phyloP scores from a whole-genome alignment of 2,329 filamentous ascomycete genomes.

The Fusarium concolor region DNA sequence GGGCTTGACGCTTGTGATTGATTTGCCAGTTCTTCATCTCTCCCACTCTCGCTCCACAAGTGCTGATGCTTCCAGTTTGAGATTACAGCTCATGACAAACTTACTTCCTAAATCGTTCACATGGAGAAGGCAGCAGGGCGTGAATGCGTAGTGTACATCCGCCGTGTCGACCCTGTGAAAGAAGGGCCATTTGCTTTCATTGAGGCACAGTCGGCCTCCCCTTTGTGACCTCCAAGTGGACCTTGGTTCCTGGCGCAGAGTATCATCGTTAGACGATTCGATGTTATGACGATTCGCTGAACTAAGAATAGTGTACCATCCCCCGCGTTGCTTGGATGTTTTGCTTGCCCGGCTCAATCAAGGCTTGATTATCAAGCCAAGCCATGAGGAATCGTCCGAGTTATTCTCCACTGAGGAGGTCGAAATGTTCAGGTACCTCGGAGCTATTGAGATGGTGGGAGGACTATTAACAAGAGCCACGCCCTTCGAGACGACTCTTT shows the following conservation, averaged over 20 bases:
- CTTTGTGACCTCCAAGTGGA: constrained; percentile 31
- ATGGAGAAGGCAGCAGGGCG: constrained; percentile 34
- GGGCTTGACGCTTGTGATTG: constrained; percentile 42
- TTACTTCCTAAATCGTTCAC: constrained; percentile 41
- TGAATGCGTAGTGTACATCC: constrained; percentile 26
- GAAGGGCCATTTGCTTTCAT: constrained; percentile 22
- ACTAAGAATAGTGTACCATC: constrained; percentile 43
- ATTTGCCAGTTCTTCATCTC: constrained; percentile 43
- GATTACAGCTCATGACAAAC: constrained; percentile 47
- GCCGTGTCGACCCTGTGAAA: constrained; percentile 28
- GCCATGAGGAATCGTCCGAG: constrained; percentile 36
- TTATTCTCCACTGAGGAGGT: constrained; percentile 45
- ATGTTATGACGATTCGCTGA: constrained; percentile 41
- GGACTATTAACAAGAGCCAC: constrained; percentile 30
- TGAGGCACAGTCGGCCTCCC: constrained; percentile 24
- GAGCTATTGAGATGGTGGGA: constrained; percentile 23
- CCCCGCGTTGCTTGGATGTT: constrained; percentile 42
- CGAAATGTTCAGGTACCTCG: constrained; percentile 42
- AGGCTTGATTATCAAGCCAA: not conserved
- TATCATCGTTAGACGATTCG: constrained; percentile 27
- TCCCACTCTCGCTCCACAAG: constrained; percentile 48
- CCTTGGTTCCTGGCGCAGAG: constrained; percentile 36
- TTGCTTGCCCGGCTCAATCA: constrained; percentile 26
- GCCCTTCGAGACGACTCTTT: constrained; percentile 32
- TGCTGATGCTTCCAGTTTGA: constrained; percentile 42